Base-by-base conservation (phyloP, 495 filamentous ascomycete species). In the Poronia punctata region DNA sequence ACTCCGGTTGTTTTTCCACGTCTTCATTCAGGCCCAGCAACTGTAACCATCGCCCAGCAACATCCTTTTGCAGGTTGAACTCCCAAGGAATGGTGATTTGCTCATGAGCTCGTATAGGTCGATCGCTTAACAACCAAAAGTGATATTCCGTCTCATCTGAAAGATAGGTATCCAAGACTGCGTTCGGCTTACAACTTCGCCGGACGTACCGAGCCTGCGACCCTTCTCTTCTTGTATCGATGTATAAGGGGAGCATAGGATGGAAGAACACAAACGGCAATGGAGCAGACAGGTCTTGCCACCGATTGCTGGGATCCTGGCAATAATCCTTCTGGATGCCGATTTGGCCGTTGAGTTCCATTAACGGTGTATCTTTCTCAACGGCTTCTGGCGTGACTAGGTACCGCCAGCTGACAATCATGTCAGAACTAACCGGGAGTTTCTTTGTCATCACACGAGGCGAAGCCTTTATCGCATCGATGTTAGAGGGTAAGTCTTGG, bases 211-310 rank as follows among this genome's bases (percentile, higher is more conserved):
- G 83, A 33, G 88, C 78, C 11, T 77, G 67, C 11, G 84, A 93
- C 10, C 90, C 92, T 66, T 89, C 85, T 43, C 71, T 72, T 20
- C 92, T 77, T 4, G 86, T 86, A 59, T 98, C 92, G 46, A 98
- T 88, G 64, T 88, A 95, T 10, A 98, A 73, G 0, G 90, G 85
- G 12, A 90, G 75, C 32, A 75, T 71, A 5, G 82, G 81, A 52
- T 86, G 85, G 60, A 92, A 90, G 52, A 88, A 82, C 21, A 94
- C 84, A 46, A 88, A 88, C 5, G 84, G 85, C 24, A 88, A 79
- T 4, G 92, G 88, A 54, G 87, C 84, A 22, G 76, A 76, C 19
- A 90, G 64, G 14, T 80, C 73, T 7, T 74, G 64, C 84, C 86
- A 95, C 27, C 84, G 75, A 60, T 90, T 90, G 5, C 64, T 66